Base-by-base conservation (phyloP, 2,329 filamentous ascomycete genomes). In the Aspergillus hiratsukae region DNA sequence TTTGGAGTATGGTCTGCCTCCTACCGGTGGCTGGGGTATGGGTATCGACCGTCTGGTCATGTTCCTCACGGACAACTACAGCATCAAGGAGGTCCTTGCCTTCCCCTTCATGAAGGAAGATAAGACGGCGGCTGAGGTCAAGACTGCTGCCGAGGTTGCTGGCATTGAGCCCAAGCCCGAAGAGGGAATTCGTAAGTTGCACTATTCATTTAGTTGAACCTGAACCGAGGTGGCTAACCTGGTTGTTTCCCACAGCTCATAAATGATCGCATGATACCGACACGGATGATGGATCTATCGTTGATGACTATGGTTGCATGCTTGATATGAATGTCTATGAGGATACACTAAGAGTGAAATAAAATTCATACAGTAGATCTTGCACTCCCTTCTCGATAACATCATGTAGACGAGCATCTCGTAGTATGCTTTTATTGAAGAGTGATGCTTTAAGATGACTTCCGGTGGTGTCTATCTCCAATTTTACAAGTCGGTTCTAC, bases 71-170 rank as follows among this genome's bases (percentile, higher is more conserved):
- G 86, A 97, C 77, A 90, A 96, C 78, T 94, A 96, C 80, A 90
- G 85, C 66, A 99, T 99, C 75, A 92, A 94, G 77, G 94, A 99
- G 77, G 93, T 97, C 3, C 78, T 97, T 61, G 87, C 93, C 8
- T 99, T 99, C 85, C 94, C 94, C 10, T 93, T 97, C 79, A 96
- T 99, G 90, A 96, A 96, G 85, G 89, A 93, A 51, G 89, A 93
- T 75, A 81, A 81, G 71, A 80, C 79, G 31, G 71, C 71, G 2
- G 62, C 65, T 49, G 76, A 76, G 54, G 73, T 73, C 58, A 76
- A 74, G 69, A 72, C 78, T 58, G 84, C 85, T 11, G 86, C 85
- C 2, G 86, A 89, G 75, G 80, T 86, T 54, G 83, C 80, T 29
- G 84, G 79, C 37, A 76, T 88, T 58, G 73, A 82, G 71, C 81